Evolutionary conservation across 2,329 filamentous ascomycete species (phyloP).

Genomic region (Talaromyces sp.): DNA sequence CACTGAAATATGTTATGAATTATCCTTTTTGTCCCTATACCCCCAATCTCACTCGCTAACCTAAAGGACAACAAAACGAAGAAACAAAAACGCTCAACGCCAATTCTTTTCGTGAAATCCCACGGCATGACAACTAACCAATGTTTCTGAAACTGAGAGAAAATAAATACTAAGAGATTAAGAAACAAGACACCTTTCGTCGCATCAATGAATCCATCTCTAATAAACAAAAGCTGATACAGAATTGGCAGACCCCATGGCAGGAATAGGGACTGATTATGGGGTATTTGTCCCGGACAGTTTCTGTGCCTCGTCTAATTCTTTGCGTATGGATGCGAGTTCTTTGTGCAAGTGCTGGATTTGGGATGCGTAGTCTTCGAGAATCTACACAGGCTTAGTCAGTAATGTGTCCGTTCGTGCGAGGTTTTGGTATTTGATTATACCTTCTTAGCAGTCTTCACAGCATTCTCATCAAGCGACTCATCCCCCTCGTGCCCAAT

Average conservation of each 20-base stretch:
- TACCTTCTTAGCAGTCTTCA: conserved; percentile 59
- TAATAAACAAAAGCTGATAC: neutral
- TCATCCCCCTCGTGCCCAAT: conserved; percentile 38
- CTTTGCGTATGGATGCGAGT: conserved; percentile 53
- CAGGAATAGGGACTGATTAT: no score
- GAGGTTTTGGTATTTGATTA: conserved; percentile 13
- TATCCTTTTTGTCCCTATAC: neutral
- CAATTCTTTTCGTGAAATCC: neutral
- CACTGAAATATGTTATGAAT: neutral
- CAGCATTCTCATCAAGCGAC: conserved; percentile 52
- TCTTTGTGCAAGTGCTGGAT: conserved; percentile 57
- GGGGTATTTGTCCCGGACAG: conserved; percentile 21
- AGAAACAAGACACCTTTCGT: no score
- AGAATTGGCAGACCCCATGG: no score
- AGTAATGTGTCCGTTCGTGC: neutral
- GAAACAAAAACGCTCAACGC: conserved; percentile 11
- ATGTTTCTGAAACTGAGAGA: neutral
- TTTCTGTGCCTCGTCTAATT: conserved; percentile 54
- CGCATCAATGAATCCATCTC: neutral
- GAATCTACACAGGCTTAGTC: conserved; percentile 37
- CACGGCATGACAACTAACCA: neutral
- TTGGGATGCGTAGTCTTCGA: conserved; percentile 48
- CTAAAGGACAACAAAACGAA: neutral
- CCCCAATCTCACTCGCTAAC: neutral
- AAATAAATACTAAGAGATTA: neutral